Base-by-base conservation (phyloP, 2,329 filamentous ascomycete genomes). In the Fusarium kyushuense region DNA sequence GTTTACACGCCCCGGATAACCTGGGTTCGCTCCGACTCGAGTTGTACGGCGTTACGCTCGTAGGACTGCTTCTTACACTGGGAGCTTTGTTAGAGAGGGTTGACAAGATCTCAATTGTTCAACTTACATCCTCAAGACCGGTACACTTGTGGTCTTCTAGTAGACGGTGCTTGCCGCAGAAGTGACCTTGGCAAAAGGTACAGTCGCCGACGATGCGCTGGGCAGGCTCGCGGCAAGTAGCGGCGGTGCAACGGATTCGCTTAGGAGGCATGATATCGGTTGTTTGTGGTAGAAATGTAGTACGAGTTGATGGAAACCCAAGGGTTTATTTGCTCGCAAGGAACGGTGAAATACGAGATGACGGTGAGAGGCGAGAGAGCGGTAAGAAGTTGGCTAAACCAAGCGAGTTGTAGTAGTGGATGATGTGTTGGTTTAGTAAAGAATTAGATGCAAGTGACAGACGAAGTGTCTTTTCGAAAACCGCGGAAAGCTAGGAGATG, bases 191-290 rank as follows among this genome's bases (percentile, higher is more conserved):
- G 84, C 96, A 99, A 85, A 98, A 98, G 65, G 90, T 91, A 82
- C 96, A 99, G 83, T 98, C 95, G 55, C 96, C 96, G 62, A 97
- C 92, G 76, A 99, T 97, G 70, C 93, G 91, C 80, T 97, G 94
- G 17, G 94, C 94, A 30, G 88, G 87, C 74, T 93, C 90, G 78
- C 89, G 93, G 89, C 96, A 98, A 73, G 94, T 90, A 81, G 95
- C 94, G 84, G 92, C 94, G 70, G 86, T 91, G 85, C 96, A 98
- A 74, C 92, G 90, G 73, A 91, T 89, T 86, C 92, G 93, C 83
- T 91, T 92, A 66, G 89, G 86, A 68, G 90, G 87, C 87, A 89
- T 90, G 71, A 54, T 81, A 76, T 69, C 45, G 57, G 62, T 57
- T 21, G 52, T 58, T 47, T 46, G 54, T 54, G 23, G 29, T 59